Percentiles rank a stretch among this genome's conserved stretches.
Evolutionary conservation across 768 basidiomycete species (phyloP).

Genomic region (Sarcomyxa edulis): DNA sequence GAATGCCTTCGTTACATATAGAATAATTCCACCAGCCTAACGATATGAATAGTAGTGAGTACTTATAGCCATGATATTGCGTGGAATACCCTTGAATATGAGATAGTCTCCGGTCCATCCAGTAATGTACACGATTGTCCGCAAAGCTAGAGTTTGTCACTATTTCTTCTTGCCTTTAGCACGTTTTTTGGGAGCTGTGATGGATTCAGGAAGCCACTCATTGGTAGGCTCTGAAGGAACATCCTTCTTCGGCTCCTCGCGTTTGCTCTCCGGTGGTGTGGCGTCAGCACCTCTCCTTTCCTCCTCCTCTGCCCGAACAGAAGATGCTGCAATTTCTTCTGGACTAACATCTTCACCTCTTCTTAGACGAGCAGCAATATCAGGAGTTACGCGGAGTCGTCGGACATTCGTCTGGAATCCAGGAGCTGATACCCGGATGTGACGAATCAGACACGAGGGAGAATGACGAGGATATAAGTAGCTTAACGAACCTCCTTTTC

Average conservation of each 20-base stretch:
- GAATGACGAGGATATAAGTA: background rate
- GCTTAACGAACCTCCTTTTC: constrained; percentile 40
- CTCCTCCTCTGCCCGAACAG: constrained; percentile 33
- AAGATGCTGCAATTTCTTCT: constrained; percentile 45
- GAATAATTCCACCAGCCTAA: too few relatives aligned
- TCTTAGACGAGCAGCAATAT: constrained; percentile 46
- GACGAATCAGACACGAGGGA: background rate
- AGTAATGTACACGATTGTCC: too few relatives aligned
- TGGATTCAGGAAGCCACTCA: constrained; percentile 47
- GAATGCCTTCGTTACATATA: too few relatives aligned
- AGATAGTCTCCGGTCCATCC: too few relatives aligned
- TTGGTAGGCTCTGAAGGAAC: constrained; percentile 28
- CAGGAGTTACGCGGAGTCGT: constrained; percentile 45
- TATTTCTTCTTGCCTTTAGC: constrained; percentile 29
- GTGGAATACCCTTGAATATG: too few relatives aligned
- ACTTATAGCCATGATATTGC: too few relatives aligned
- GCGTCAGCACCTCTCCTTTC: constrained; percentile 15
- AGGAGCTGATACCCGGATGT: constrained; percentile 27
- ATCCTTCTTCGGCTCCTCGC: constrained; percentile 11
- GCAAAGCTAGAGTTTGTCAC: too few relatives aligned
- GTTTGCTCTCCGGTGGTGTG: constrained; percentile 5
- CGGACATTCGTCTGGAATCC: constrained; percentile 53
- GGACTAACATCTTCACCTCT: constrained; percentile 49
- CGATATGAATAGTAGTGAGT: too few relatives aligned
- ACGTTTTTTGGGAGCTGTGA: constrained; percentile 40